Conservation (phyloP, 164 flowering plant species). For the Tinospora cordifolia region DNA sequence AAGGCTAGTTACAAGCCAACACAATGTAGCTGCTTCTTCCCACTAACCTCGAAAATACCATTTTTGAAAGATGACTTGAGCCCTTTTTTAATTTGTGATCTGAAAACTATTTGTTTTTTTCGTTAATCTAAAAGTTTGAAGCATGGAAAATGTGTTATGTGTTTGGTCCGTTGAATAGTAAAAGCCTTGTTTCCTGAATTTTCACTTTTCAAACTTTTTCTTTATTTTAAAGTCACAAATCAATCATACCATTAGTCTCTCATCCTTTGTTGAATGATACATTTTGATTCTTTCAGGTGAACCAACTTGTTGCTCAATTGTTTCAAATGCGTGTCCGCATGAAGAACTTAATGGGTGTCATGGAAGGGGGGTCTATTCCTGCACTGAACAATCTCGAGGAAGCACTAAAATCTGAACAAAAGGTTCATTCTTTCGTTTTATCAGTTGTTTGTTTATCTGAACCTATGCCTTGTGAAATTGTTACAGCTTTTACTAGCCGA, state of each 20-base stretch:
- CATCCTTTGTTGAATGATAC: neutral
- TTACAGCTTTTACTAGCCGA: too few relatives aligned
- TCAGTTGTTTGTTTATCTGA: neutral
- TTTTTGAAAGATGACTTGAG: neutral
- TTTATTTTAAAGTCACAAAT: too few relatives aligned
- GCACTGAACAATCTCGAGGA: conserved; percentile 84
- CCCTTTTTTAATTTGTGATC: too few relatives aligned
- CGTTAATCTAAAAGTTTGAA: too few relatives aligned
- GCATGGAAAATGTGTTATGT: too few relatives aligned
- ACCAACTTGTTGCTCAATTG: conserved; percentile 87
- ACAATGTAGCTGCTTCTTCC: neutral
- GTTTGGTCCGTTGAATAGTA: too few relatives aligned
- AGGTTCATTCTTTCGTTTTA: conserved; percentile 37
- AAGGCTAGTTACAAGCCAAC: neutral
- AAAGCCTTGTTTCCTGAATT: too few relatives aligned
- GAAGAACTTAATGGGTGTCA: conserved; percentile 90
- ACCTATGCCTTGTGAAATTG: too few relatives aligned
- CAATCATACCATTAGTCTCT: neutral
- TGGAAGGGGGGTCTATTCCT: conserved; percentile 96
- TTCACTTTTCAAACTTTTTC: too few relatives aligned
- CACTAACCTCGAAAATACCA: neutral
- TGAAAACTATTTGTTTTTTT: too few relatives aligned
- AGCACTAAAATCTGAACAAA: conserved; percentile 67
- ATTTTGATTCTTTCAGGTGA: conserved; percentile 45
- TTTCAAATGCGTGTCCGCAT: conserved; percentile 96